Base-by-base conservation (phyloP, 2,329 filamentous ascomycete genomes). In the Calycina herbarum region DNA sequence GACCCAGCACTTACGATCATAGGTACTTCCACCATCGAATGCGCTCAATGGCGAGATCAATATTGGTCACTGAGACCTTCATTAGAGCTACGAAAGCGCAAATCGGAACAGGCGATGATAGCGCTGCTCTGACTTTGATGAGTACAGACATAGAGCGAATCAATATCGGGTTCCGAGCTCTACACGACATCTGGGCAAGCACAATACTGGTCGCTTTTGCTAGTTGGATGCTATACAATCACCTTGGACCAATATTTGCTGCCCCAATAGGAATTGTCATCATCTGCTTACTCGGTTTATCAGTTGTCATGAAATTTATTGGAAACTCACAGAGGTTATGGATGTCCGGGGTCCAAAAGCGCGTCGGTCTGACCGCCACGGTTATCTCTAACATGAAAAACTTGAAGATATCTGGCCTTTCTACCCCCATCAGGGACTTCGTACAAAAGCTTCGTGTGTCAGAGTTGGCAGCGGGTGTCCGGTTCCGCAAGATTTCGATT, bases 31-130 rank as follows among this genome's bases (percentile, higher is more conserved):
- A 73, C 60, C 70, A 81, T 64, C 78, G 79, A 2, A 72, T 73
- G 10, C 78, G 80, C 24, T 79, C 77, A 15, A 80, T 82, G 77
- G 70, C 79, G 6, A 74, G 81, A 51, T 78, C 78, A 6, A 76
- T 73, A 0, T 70, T 83, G 3, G 75, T 81, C 29, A 80, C 81
- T 0, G 75, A 84, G 68, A 79, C 86, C 1, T 86, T 82, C 69
- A 78, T 78, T 29, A 82, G 82, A 70, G 81, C 80, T 0, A 65
- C 79, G 1, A 69, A 73, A 0, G 65, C 80, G 17, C 72, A 73
- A 6, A 67, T 73, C 0, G 63, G 69, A 0, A 69, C 71, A 3
- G 70, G 74, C 24, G 75, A 77, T 13, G 77, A 78, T 10, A 72
- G 74, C 0, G 77, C 76, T 1, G 75, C 80, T 0, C 70, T 82